Conservation (phyloP, 495 filamentous ascomycete genomes). For the Hypomontagnella monticulosa region DNA sequence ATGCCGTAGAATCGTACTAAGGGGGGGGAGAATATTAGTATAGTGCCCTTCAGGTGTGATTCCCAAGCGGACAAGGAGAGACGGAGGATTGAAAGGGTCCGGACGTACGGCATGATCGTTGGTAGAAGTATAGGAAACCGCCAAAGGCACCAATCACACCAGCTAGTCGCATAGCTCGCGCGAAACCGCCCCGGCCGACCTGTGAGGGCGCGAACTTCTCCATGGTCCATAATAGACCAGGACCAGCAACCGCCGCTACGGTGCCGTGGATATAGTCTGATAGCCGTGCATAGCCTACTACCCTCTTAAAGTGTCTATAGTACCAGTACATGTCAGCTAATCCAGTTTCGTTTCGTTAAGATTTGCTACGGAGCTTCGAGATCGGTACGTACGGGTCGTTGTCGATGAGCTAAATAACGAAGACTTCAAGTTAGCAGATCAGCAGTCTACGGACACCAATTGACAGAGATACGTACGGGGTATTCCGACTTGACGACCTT, state of each 20-base stretch:
- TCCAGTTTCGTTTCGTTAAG: not conserved
- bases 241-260: conserved; percentile 71
- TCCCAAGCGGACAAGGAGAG: not conserved
- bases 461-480: conserved; percentile 68
- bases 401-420: conserved; percentile 82
- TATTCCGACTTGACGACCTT: conserved; percentile 79
- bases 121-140: conserved; percentile 83
- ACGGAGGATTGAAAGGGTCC: not conserved
- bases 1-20: conserved; percentile 92
- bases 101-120: conserved; percentile 68
- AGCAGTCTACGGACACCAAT: conserved; percentile 25
- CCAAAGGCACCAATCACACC: conserved; percentile 74
- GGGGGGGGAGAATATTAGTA: not conserved
- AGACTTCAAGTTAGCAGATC: conserved; percentile 10
- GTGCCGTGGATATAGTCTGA: conserved; percentile 81
- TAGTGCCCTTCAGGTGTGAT: not conserved
- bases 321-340: not conserved
- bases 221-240: conserved; percentile 76
- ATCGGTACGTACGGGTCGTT: conserved; percentile 84
- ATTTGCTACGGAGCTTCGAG: not conserved
- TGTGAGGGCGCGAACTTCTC: conserved; percentile 84
- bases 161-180: conserved; percentile 81
- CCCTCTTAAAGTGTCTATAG: conserved; percentile 86
- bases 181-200: conserved; percentile 80
- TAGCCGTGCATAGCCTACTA: conserved; percentile 82